These are phyloP conservation scores for Colletotrichum cordylinicola DNA, from an alignment of 2,329 filamentous ascomycete species.

Conservation along the genomic window DNA sequence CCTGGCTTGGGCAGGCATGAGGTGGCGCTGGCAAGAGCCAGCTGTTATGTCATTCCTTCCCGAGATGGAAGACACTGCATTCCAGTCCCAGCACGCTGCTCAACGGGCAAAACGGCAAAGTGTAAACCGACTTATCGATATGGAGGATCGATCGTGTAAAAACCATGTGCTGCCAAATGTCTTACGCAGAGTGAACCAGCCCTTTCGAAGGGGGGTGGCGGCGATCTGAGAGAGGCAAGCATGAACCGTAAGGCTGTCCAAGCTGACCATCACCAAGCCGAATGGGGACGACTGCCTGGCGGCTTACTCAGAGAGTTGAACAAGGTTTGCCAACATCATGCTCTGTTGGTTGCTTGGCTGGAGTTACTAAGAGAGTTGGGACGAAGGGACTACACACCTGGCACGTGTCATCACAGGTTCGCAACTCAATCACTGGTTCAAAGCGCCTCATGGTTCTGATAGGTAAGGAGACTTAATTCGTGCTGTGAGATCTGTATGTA, in stretches of 20 bases:
- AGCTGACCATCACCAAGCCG: not conserved
- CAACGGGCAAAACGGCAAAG: not conserved
- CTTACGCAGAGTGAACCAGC: not conserved
- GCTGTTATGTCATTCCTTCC: conserved; percentile 15
- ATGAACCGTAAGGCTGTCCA: not conserved
- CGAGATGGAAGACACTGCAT: not conserved
- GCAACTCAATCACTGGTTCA: not conserved
- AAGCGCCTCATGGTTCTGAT: not conserved
- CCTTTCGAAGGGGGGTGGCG: not conserved
- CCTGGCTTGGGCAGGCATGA: conserved; percentile 6
- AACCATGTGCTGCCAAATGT: not conserved
- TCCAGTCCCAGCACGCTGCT: not conserved
- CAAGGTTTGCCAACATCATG: not conserved
- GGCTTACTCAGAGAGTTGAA: not conserved
- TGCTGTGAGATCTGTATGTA: conserved; percentile 19
- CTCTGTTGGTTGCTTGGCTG: not conserved
- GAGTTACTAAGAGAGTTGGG: not conserved
- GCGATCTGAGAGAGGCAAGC: not conserved
- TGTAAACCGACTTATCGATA: not conserved
- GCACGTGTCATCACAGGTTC: not conserved
- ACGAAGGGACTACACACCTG: not conserved
- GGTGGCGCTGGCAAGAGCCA: conserved; percentile 1
- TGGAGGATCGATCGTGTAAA: not conserved
- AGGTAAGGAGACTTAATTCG: conserved; percentile 6
- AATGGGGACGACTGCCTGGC: not conserved